Percentiles rank a stretch among this genome's conserved stretches.
Evolutionary conservation across 192 early-diverging fungal genomes (phyloP).

Genomic region (Coemansia sp.): DNA sequence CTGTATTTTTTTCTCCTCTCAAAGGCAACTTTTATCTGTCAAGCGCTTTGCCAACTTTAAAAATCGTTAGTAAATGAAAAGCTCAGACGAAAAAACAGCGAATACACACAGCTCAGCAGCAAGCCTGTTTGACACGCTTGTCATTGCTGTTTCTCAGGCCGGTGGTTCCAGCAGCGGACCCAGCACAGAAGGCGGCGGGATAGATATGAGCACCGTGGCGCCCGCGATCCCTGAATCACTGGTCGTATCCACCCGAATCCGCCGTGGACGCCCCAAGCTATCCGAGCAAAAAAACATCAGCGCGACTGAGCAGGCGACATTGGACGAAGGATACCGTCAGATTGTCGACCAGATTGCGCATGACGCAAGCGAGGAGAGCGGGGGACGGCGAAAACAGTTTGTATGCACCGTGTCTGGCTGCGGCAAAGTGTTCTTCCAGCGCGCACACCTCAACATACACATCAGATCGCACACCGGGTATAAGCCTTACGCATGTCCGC

Average conservation of each 20-base stretch:
- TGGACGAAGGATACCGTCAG: constrained; percentile 37
- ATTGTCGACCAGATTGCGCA: constrained; percentile 51
- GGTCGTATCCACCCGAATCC: constrained; percentile 47
- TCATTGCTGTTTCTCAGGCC: constrained; percentile 28
- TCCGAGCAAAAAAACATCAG: constrained; percentile 23
- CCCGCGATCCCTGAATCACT: constrained; percentile 46
- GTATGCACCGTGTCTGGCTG: constrained; percentile 59
- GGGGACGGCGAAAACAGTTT: constrained; percentile 49
- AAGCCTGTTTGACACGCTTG: constrained; percentile 31
- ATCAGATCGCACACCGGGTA: constrained; percentile 60
- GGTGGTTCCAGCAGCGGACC: constrained; percentile 11
- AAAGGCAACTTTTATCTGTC: not conserved
- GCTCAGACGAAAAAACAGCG: not conserved
- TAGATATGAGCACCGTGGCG: constrained; percentile 29
- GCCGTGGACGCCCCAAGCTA: constrained; percentile 49
- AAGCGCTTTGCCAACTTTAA: not conserved
- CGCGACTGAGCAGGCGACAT: constrained; percentile 16
- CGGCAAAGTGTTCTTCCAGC: constrained; percentile 68
- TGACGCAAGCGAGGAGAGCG: constrained; percentile 46
- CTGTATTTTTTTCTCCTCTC: not conserved
- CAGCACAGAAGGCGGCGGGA: not conserved
- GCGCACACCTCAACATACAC: constrained; percentile 76
- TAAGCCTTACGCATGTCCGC: constrained; percentile 62
- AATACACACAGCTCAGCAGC: not conserved
- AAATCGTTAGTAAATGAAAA: not conserved